Percentiles rank a stretch among this genome's conserved stretches.
phyloP scores from a whole-genome alignment of 1,284 basidiomycete genomes.

The Moniliophthora roreri region DNA sequence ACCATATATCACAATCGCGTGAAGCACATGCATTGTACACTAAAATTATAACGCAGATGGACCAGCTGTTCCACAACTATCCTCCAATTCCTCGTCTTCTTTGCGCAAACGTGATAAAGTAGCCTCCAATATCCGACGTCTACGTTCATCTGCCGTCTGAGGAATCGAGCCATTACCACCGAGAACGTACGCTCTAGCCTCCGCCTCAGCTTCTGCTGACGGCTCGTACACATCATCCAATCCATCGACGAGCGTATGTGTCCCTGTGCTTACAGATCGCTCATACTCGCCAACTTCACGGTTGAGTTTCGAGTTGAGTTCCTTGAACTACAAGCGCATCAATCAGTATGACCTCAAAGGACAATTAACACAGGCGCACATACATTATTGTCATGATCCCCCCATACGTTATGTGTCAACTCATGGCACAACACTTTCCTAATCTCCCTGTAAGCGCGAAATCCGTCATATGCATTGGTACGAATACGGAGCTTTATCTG shows the following conservation, averaged over 20 bases:
- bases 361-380: slow-evolving; percentile 24
- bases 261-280: slow-evolving; percentile 46
- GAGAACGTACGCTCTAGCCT: slow-evolving; percentile 46
- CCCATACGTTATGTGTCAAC: slow-evolving; percentile 71
- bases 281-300: slow-evolving; percentile 72
- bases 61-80: slow-evolving; percentile 62
- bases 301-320: slow-evolving; percentile 73
- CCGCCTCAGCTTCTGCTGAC: slow-evolving; percentile 52
- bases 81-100: slow-evolving; percentile 72
- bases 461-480: slow-evolving; percentile 72
- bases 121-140: slow-evolving; percentile 55
- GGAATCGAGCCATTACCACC: slow-evolving; percentile 34
- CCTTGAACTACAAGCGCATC: slow-evolving; percentile 59
- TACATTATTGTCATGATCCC: slow-evolving; percentile 72
- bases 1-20: no score
- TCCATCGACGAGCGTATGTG: slow-evolving; percentile 47
- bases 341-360: neutral
- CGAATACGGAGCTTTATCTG: slow-evolving; percentile 66
- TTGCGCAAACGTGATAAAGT: slow-evolving; percentile 55
- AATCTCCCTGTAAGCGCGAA: slow-evolving; percentile 63
- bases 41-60: neutral
- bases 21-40: neutral
- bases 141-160: slow-evolving; percentile 48
- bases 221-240: slow-evolving; percentile 45
- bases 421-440: slow-evolving; percentile 75